These are phyloP conservation scores for Polyporus arcularius DNA, from an alignment of 768 basidiomycete species.

Conservation along the genomic window DNA sequence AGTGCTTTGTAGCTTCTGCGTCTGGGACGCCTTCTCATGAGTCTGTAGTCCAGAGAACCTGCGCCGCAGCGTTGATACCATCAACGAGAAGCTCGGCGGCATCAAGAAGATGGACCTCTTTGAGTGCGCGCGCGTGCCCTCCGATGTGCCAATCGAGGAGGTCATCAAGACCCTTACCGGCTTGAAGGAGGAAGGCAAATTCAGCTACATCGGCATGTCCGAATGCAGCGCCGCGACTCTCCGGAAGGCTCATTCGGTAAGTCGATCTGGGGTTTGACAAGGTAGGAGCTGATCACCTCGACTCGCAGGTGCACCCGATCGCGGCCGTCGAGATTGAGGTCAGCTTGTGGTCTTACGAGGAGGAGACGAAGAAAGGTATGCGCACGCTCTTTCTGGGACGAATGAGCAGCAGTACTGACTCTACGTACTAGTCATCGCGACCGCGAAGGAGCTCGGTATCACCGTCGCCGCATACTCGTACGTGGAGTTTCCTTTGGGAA, in stretches of 20 bases:
- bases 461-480: slow-evolving; percentile 63
- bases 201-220: slow-evolving; percentile 60
- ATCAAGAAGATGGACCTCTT: slow-evolving; percentile 63
- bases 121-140: slow-evolving; percentile 51
- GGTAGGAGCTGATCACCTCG: neutral
- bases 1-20: neutral
- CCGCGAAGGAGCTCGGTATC: slow-evolving; percentile 56
- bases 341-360: slow-evolving; percentile 60
- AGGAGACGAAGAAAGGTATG: slow-evolving; percentile 47
- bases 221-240: slow-evolving; percentile 55
- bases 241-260: slow-evolving; percentile 36
- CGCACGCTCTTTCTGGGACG: neutral
- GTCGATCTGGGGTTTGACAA: slow-evolving; percentile 13
- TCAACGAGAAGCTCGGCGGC: slow-evolving; percentile 47
- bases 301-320: slow-evolving; percentile 50
- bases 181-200: slow-evolving; percentile 55
- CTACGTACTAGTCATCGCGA: slow-evolving; percentile 44
- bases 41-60: slow-evolving; percentile 38
- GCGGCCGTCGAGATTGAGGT: slow-evolving; percentile 68
- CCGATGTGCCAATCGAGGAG: slow-evolving; percentile 47
- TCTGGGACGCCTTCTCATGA: slow-evolving; percentile 5
- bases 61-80: slow-evolving; percentile 46
- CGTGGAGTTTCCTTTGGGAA: slow-evolving; percentile 12
- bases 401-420: neutral
- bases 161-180: slow-evolving; percentile 41